Evolutionary conservation across 169 alveolate species (phyloP).

Genomic region (Plasmodium sp.): DNA sequence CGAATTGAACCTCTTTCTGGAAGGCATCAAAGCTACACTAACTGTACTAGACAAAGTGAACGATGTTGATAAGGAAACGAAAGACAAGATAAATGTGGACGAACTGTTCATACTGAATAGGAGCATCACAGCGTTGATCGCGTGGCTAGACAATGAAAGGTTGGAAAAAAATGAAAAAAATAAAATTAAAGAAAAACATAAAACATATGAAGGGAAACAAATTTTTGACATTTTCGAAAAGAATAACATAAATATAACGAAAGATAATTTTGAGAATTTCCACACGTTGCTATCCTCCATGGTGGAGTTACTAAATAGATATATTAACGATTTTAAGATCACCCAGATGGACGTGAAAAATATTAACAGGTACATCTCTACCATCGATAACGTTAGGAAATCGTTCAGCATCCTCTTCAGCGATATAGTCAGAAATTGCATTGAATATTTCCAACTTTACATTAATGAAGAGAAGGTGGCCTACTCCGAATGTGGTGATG

Average conservation of each 20-base stretch:
- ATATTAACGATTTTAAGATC: slow-evolving; percentile 66
- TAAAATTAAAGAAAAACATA: slow-evolving; percentile 71
- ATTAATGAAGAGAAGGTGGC: slow-evolving; percentile 74
- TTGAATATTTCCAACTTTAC: slow-evolving; percentile 79
- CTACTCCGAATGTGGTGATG: slow-evolving; percentile 39
- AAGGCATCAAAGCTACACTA: slow-evolving; percentile 73
- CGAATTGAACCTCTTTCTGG: slow-evolving; percentile 78
- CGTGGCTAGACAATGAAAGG: slow-evolving; percentile 39
- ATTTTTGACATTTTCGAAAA: slow-evolving; percentile 61
- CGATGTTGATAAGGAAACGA: slow-evolving; percentile 43
- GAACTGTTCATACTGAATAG: slow-evolving; percentile 56
- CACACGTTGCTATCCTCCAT: slow-evolving; percentile 20
- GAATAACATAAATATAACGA: slow-evolving; percentile 56
- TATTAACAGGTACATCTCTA: slow-evolving; percentile 74
- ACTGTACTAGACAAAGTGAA: slow-evolving; percentile 48
- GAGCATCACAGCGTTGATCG: slow-evolving; percentile 48
- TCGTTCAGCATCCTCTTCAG: slow-evolving; percentile 78
- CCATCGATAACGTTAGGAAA: slow-evolving; percentile 77
- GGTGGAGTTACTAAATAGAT: slow-evolving; percentile 60
- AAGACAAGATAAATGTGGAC: slow-evolving; percentile 33
- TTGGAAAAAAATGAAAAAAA: slow-evolving; percentile 55
- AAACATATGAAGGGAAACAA: slow-evolving; percentile 65
- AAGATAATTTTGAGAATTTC: slow-evolving; percentile 60
- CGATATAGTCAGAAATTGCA: slow-evolving; percentile 75
- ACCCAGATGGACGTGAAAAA: slow-evolving; percentile 78